Evolutionary conservation across 169 alveolate species (phyloP), one percentile per base, ranked within the genome.

Genomic region (Eimeria acervulina): DNA sequence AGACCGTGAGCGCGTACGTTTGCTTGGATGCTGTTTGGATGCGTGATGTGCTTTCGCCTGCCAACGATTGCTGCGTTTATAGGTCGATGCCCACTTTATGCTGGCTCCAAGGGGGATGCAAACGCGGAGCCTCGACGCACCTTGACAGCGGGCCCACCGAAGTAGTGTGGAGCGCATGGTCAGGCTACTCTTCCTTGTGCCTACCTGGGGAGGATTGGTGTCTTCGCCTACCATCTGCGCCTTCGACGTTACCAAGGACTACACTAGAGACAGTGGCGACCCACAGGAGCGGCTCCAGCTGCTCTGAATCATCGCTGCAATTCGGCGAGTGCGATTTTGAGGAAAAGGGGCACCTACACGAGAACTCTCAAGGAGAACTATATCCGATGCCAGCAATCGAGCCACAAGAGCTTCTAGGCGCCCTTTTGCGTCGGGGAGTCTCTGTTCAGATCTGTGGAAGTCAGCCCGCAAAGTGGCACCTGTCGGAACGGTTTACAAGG

Each of bases 101-200:
- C 78, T 85, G 93, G 93, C 59, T 85, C 6, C 93, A 85, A 36
- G 72, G 68, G 36, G 93, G 93, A 12, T 85, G 93, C 78, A 55
- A 44, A 31, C 21, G 78, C 47, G 12, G 55, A 36, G 31, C 15
- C 23, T 52, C 59, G 13, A 42, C 36, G 3, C 23, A 31, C 15
- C 33, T 44, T 59, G 78, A 12, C 44, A 28, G 42, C 2, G 55
- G 59, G 21, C 23, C 36, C 4, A 36, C 52, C 26, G 80, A 51
- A n/a, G 13, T 52, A 13, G 80, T 85, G 80, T 85, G 93, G 93
- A 85, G 93, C 28, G 55, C 93, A 44, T 85, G 93, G 93, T 85
- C 93, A 23, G 93, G 93, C 52, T 85, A 85, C 78, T 85, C 93
- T 36, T 80, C 93, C 15, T 40, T 85, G 38, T 85, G 93, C 68